Evolutionary conservation across 2,329 filamentous ascomycete genomes (phyloP).

Genomic region (Grosmannia huntii): DNA sequence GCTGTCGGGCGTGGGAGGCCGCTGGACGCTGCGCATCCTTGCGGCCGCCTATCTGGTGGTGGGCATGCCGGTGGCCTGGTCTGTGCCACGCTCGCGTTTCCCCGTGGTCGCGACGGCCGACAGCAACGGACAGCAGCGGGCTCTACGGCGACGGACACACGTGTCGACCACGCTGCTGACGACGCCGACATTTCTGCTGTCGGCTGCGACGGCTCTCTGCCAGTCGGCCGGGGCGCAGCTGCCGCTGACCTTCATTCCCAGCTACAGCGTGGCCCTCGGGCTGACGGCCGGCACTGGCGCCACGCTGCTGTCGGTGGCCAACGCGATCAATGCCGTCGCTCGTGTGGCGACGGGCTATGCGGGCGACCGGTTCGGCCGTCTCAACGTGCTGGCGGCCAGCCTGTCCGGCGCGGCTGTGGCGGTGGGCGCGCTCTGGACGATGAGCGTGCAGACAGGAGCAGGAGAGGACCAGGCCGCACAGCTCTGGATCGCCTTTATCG

Average conservation of each 20-base stretch:
- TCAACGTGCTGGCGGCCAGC: constrained; percentile 28
- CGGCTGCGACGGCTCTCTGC: constrained; percentile 65
- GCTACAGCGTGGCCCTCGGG: constrained; percentile 31
- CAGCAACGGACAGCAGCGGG: constrained; percentile 2
- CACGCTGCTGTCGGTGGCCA: constrained; percentile 29
- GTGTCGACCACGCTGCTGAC: constrained; percentile 54
- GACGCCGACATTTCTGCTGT: constrained; percentile 87
- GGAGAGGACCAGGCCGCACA: not conserved
- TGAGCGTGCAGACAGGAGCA: constrained; percentile 5
- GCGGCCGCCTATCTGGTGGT: constrained; percentile 24
- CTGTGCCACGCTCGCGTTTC: constrained; percentile 26
- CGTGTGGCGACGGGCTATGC: constrained; percentile 30
- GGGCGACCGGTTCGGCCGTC: constrained; percentile 32
- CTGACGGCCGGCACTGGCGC: constrained; percentile 27
- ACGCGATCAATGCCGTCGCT: constrained; percentile 30
- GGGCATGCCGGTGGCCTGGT: constrained; percentile 26
- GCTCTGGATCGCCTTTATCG: constrained; percentile 20
- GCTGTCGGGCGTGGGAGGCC: constrained; percentile 27
- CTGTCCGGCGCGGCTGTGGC: constrained; percentile 5
- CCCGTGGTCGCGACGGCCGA: constrained; percentile 5
- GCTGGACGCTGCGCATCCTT: constrained; percentile 29
- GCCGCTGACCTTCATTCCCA: constrained; percentile 33
- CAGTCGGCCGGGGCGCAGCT: constrained; percentile 32
- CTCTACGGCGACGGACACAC: constrained; percentile 20
- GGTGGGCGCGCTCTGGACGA: constrained; percentile 11